phyloP scores from a whole-genome alignment of 2,329 filamentous ascomycete species.

The Ceratocystis lukuohia region DNA sequence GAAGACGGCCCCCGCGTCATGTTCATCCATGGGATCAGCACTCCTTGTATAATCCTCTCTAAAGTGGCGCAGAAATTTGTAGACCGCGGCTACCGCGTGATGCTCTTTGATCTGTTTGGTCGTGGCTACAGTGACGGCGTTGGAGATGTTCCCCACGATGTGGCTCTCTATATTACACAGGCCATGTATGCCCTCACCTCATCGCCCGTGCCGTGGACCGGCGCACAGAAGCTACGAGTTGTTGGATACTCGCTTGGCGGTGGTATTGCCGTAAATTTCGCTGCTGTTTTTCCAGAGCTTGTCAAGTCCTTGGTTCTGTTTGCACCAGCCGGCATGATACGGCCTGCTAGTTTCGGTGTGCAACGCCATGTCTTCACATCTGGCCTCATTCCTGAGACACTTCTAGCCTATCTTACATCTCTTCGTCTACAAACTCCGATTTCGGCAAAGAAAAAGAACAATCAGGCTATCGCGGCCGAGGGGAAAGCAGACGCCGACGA shows the following conservation, averaged over 20 bases:
- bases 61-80: constrained; percentile 55
- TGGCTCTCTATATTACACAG: constrained; percentile 59
- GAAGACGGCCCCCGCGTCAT: constrained; percentile 59
- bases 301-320: constrained; percentile 60
- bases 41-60: constrained; percentile 60
- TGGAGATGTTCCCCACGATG: constrained; percentile 54
- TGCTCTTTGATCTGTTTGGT: constrained; percentile 65
- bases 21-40: constrained; percentile 73
- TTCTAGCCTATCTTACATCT: constrained; percentile 37
- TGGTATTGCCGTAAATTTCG: constrained; percentile 61
- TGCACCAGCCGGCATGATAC: constrained; percentile 64
- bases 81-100: constrained; percentile 58
- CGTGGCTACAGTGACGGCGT: constrained; percentile 54
- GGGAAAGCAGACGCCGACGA: not conserved
- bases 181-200: constrained; percentile 58
- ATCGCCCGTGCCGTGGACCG: constrained; percentile 55
- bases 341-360: constrained; percentile 38
- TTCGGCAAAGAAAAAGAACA: constrained; percentile 27
- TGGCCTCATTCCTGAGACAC: constrained; percentile 39
- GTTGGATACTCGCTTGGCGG: constrained; percentile 76
- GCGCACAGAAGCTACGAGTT: constrained; percentile 44
- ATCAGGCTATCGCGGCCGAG: not conserved
- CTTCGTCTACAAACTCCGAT: constrained; percentile 39
- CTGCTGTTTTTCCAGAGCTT: constrained; percentile 56
- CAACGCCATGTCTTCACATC: constrained; percentile 41